Evolutionary conservation across 306 rosid species (phyloP), one percentile per base, ranked within the genome.

Genomic region (Casuarina cunninghamiana): DNA sequence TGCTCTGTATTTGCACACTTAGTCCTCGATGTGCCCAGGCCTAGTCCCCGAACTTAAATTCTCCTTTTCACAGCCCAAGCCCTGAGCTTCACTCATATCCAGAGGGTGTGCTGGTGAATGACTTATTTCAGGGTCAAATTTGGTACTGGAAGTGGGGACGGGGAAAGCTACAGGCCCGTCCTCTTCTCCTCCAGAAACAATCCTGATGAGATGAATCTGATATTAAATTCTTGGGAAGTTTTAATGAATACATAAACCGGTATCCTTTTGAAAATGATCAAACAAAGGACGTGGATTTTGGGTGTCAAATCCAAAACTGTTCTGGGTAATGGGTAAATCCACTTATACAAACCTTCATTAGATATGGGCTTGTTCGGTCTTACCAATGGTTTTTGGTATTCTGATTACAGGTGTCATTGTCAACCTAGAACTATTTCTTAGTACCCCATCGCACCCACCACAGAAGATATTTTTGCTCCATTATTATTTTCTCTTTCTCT

Each of bases 381-480:
- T n/a, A 55, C 26, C 38, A 55, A 39, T 71, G 75, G 60, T 77
- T 35, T 39, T 74, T 68, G 75, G 44, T 68, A 61, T 74, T 79
- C 57, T 38, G 75, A 75, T 51, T 73, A 21, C 61, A 43, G 62
- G 13, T 26, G 70, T 48, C 3, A 57, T 76, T 55, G 49, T 70
- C 53, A 63, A 42, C 55, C 45, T 60, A 78, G 73, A 76, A 71
- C 42, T 81, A 51, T 55, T 65, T 71, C 44, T 35, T 74, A 26
- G 32, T 26, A 78, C 75, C 50, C 63, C 38, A 73, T 21, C 21
- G 50, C 49, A 48, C 69, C 49, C 65, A 69, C 39, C 50, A 49
- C 41, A 21, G 26, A 58, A 58, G 65, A 19, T 19, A 19, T 9
- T 9, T 9, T 9, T 2, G 65, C 13, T 58, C 15, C 21, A 12